Percentiles rank a stretch among this genome's conserved stretches.
phyloP scores from a whole-genome alignment of 495 filamentous ascomycete genomes.

The Tuber indicum region DNA sequence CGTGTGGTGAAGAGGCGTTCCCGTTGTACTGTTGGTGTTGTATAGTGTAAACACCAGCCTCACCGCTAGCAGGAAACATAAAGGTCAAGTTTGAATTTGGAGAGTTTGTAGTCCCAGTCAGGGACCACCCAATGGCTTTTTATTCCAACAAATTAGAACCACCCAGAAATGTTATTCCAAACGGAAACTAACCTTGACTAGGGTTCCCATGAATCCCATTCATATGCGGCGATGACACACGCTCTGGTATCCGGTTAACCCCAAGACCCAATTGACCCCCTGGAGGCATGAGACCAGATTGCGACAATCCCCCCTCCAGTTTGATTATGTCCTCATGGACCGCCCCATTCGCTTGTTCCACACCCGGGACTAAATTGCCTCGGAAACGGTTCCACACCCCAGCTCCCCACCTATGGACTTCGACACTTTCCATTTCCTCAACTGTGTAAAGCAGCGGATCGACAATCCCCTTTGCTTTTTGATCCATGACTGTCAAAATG shows the following conservation, averaged over 20 bases:
- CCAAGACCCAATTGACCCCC: conserved; percentile 36
- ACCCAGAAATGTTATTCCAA: conserved; percentile 40
- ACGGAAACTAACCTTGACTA: conserved; percentile 49
- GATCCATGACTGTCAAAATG: conserved; percentile 76
- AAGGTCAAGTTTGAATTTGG: conserved; percentile 67
- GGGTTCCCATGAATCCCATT: conserved; percentile 48
- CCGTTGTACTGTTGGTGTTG: conserved; percentile 1
- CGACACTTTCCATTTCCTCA: conserved; percentile 68
- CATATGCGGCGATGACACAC: conserved; percentile 41
- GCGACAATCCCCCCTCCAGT: conserved; percentile 22
- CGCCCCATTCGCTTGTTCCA: neutral
- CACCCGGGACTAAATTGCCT: conserved; percentile 3
- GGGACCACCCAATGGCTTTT: conserved; percentile 64
- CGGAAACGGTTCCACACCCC: conserved; percentile 30
- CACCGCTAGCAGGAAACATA: conserved; percentile 8
- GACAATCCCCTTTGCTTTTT: conserved; percentile 75
- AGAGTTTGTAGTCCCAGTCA: conserved; percentile 75
- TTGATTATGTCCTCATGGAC: conserved; percentile 14
- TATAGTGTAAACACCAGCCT: neutral
- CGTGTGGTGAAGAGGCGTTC: conserved; percentile 10
- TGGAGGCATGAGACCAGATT: conserved; percentile 28
- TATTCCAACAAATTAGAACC: conserved; percentile 44
- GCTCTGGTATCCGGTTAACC: conserved; percentile 38
- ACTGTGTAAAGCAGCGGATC: conserved; percentile 71
- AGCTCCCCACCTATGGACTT: conserved; percentile 41